Conservation (phyloP, 2,329 filamentous ascomycete genomes). For the Penicillium sp. region DNA sequence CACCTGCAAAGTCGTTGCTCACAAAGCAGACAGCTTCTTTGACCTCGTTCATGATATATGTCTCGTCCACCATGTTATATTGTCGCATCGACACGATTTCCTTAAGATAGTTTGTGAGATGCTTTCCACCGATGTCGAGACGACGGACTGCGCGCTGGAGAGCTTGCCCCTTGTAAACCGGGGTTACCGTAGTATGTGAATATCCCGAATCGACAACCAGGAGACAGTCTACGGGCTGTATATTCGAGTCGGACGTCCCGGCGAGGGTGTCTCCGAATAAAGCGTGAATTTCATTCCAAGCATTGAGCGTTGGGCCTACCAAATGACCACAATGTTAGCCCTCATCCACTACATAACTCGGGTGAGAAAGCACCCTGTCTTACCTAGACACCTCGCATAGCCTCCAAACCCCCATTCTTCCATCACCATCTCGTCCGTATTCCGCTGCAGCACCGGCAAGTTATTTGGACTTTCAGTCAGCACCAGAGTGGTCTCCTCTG, state of each 20-base stretch:
- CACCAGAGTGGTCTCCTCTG: constrained; percentile 74
- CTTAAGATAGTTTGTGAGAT: constrained; percentile 87
- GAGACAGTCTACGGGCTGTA: constrained; percentile 68
- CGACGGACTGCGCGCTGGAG: constrained; percentile 76
- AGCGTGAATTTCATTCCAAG: constrained; percentile 70
- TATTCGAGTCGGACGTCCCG: constrained; percentile 38
- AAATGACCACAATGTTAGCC: not conserved
- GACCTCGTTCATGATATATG: constrained; percentile 89
- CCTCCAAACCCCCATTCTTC: constrained; percentile 92
- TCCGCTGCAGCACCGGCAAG: constrained; percentile 72
- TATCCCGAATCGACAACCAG: constrained; percentile 88
- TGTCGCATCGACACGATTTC: constrained; percentile 84
- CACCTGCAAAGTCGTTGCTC: constrained; percentile 65
- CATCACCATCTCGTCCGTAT: constrained; percentile 95
- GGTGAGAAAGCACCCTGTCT: constrained; percentile 13
- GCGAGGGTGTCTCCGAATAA: constrained; percentile 58
- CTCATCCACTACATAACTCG: not conserved
- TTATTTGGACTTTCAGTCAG: constrained; percentile 82
- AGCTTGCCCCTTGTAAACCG: constrained; percentile 72
- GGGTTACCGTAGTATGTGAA: constrained; percentile 86
- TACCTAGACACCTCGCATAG: constrained; percentile 71
- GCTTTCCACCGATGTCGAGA: constrained; percentile 85
- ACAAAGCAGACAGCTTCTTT: constrained; percentile 88
- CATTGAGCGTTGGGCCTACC: constrained; percentile 67
- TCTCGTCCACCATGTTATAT: constrained; percentile 93